phyloP scores from a whole-genome alignment of 176 grass and related monocot genomes.

The Oryza longistaminata region DNA sequence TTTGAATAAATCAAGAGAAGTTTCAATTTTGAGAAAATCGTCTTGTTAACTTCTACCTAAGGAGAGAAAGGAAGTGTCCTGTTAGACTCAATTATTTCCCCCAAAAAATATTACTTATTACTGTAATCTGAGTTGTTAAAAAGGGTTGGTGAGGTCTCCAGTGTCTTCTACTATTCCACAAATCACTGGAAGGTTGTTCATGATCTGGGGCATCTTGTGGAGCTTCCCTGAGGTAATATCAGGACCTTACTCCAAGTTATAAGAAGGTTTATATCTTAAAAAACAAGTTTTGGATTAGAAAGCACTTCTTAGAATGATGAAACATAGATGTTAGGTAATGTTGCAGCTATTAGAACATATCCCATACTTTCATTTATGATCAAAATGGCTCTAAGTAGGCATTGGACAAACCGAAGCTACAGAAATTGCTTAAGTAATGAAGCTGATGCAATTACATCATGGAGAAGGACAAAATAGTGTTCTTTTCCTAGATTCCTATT shows the following conservation, averaged over 20 bases:
- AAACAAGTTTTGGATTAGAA: neutral
- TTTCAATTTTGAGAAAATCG: too few species aligned
- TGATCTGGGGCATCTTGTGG: constrained; percentile 34
- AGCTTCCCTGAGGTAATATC: constrained; percentile 31
- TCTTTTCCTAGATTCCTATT: too few species aligned
- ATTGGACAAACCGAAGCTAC: neutral
- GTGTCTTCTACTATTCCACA: constrained; percentile 20
- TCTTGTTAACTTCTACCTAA: too few species aligned
- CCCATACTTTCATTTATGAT: neutral
- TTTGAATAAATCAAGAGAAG: too few species aligned
- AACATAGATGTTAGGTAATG: neutral
- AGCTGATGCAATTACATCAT: too few species aligned
- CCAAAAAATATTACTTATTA: too few species aligned
- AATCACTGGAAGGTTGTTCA: neutral
- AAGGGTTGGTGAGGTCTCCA: constrained; percentile 39
- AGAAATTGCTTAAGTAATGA: neutral
- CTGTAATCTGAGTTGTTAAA: neutral
- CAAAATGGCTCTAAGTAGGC: neutral
- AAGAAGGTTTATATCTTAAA: neutral
- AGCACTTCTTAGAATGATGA: neutral
- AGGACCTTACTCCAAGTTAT: neutral
- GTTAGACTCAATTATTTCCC: too few species aligned
- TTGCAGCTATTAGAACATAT: neutral
- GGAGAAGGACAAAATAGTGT: too few species aligned
- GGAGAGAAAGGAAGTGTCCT: too few species aligned